Percentiles rank a stretch among this genome's conserved stretches.
These are phyloP conservation scores for Notholithocarpus densiflorus DNA, from an alignment of 306 rosid genomes.

Conservation along the genomic window DNA sequence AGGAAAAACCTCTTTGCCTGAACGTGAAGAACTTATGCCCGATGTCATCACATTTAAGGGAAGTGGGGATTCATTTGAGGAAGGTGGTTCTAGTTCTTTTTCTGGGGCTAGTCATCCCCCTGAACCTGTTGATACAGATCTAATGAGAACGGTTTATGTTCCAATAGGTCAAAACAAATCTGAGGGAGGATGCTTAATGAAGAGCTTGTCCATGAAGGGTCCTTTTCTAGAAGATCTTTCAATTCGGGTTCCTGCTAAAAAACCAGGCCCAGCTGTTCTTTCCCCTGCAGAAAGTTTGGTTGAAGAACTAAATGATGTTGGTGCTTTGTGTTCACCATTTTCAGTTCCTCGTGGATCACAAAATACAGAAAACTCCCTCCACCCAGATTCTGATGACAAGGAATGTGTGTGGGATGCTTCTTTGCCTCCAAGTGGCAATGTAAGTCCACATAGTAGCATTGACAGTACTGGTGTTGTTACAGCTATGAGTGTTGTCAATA, in stretches of 20 bases:
- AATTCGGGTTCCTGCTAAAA: conserved; percentile 60
- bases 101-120: conserved; percentile 99
- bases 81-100: conserved; percentile 67
- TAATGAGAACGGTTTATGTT: conserved; percentile 73
- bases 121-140: conserved; percentile 92
- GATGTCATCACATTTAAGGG: conserved; percentile 54
- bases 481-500: conserved; percentile 89
- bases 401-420: conserved; percentile 99
- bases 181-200: conserved; percentile 70
- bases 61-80: conserved; percentile 52
- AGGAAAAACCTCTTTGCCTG: conserved; percentile 61
- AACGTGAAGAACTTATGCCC: conserved; percentile 46
- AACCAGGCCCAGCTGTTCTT: conserved; percentile 46
- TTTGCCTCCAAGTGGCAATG: conserved; percentile 98
- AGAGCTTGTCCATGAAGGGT: conserved; percentile 74
- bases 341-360: conserved; percentile 60
- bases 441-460: conserved; percentile 96
- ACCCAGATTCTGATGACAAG: conserved; percentile 81
- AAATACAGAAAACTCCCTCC: conserved; percentile 60
- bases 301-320: conserved; percentile 56
- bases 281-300: conserved; percentile 63
- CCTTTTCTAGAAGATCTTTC: conserved; percentile 87
- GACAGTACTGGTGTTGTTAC: conserved; percentile 85
- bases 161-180: conserved; percentile 76
- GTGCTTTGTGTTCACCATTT: conserved; percentile 52